A percentile compares a stretch with the other conserved stretches of the same genome.
These are phyloP conservation scores for Leccinum subrobustum DNA, from an alignment of 1,284 basidiomycete species.

Conservation along the genomic window DNA sequence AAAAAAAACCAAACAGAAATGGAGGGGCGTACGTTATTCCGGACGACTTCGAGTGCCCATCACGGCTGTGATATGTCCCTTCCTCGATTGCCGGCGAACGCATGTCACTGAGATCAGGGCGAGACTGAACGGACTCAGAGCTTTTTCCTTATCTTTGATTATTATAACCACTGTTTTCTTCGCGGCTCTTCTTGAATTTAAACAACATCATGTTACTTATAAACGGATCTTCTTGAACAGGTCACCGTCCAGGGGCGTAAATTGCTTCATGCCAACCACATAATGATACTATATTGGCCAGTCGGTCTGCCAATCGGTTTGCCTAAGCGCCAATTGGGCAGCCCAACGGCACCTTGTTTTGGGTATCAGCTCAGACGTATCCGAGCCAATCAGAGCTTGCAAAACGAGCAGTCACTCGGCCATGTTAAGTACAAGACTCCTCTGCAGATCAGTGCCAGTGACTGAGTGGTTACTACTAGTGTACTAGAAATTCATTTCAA, in stretches of 20 bases:
- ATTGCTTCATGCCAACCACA: neutral
- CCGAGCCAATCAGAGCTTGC: neutral
- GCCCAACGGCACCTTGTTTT: too few relatives aligned
- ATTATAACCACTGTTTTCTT: neutral
- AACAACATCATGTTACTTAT: neutral
- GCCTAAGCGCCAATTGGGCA: neutral
- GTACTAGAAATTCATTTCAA: neutral
- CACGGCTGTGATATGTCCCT: neutral
- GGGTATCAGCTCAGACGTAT: too few relatives aligned
- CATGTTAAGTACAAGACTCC: neutral
- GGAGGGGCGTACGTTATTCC: neutral
- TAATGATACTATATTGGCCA: neutral
- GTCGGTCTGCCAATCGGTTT: neutral
- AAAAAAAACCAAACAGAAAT: neutral
- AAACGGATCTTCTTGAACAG: neutral
- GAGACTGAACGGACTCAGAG: neutral
- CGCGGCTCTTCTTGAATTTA: neutral
- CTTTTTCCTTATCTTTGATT: neutral
- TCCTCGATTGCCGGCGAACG: neutral
- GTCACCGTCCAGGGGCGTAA: neutral
- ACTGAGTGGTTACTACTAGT: too few relatives aligned
- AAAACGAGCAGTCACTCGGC: neutral
- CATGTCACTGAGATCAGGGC: neutral
- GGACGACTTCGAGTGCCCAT: neutral
- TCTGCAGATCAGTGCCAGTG: neutral